Evolutionary conservation across 345 rosid genomes (phyloP).

Genomic region (Eucalyptus cladocalyx): DNA sequence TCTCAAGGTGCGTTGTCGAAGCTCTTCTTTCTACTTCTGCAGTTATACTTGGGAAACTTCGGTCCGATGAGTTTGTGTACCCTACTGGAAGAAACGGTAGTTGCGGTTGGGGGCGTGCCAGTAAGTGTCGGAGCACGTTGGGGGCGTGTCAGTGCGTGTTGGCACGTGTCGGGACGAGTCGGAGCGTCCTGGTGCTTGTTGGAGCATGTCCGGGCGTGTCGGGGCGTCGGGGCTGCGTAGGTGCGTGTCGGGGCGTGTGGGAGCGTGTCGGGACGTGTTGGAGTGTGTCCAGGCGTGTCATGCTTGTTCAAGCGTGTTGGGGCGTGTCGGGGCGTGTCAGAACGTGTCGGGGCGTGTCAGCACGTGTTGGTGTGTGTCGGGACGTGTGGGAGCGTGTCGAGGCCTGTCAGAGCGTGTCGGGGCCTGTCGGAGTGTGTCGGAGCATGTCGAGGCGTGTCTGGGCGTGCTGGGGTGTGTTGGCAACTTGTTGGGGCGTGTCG

Average conservation of each 20-base stretch:
- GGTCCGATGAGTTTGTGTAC: neutral
- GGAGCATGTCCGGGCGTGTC: too few relatives aligned
- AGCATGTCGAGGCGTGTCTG: rapidly evolving
- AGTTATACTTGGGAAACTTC: neutral
- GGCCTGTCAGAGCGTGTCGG: rapidly evolving
- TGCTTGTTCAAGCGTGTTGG: rapidly evolving
- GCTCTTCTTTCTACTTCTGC: neutral
- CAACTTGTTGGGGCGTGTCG: too few relatives aligned
- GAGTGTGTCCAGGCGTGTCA: too few relatives aligned
- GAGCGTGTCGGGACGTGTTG: too few relatives aligned
- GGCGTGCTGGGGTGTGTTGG: rapidly evolving
- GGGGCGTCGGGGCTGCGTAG: rapidly evolving
- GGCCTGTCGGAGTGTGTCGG: rapidly evolving
- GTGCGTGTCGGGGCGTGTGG: too few relatives aligned
- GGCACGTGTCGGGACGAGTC: too few relatives aligned
- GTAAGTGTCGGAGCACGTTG: too few relatives aligned
- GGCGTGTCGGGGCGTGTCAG: rapidly evolving
- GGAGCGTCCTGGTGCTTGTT: too few relatives aligned
- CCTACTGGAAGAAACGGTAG: too few relatives aligned
- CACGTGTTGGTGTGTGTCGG: rapidly evolving
- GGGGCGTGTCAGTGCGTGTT: rapidly evolving
- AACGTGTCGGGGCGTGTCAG: rapidly evolving
- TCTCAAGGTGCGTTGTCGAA: constrained; percentile 33
- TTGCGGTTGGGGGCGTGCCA: too few relatives aligned
- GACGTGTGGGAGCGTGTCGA: rapidly evolving